Conservation (phyloP, 768 basidiomycete species). For the Holtermanniella nyarrowii region DNA sequence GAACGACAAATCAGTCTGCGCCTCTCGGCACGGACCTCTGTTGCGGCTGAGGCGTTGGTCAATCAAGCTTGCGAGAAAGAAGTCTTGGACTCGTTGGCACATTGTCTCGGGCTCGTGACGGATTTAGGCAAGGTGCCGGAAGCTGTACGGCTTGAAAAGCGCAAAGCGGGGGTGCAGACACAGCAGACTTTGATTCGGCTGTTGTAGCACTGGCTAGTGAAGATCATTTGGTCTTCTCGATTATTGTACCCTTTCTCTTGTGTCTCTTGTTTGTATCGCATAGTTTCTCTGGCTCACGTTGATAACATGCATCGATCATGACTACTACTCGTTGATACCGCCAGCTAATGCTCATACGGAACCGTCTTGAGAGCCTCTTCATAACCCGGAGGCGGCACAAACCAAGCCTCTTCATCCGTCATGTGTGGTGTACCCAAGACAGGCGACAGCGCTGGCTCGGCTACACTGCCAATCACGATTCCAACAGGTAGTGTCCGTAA, state of each 20-base stretch:
- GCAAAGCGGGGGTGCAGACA: too few species aligned
- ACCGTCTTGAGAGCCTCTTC: slow-evolving; percentile 17
- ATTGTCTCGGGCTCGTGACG: neutral
- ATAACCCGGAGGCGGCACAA: slow-evolving; percentile 30
- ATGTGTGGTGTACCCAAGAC: slow-evolving; percentile 9
- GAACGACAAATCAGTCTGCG: neutral
- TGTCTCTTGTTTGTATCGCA: too few species aligned
- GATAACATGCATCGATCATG: too few species aligned
- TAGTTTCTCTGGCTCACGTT: too few species aligned
- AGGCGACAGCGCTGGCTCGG: slow-evolving; percentile 20
- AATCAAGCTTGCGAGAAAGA: neutral
- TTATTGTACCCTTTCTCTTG: too few species aligned
- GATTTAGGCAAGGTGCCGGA: too few species aligned
- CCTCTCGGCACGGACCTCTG: neutral
- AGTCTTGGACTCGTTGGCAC: neutral
- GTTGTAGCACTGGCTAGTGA: too few species aligned
- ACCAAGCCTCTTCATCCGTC: slow-evolving; percentile 31
- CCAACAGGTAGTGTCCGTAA: slow-evolving; percentile 21
- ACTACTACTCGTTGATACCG: too few species aligned
- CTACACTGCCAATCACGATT: slow-evolving; percentile 30
- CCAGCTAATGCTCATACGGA: slow-evolving; percentile 22
- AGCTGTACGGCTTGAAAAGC: too few species aligned
- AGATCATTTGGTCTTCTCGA: too few species aligned
- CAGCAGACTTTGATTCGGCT: too few species aligned
- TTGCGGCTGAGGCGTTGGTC: neutral